A percentile compares a stretch with the other conserved stretches of the same genome.
Evolutionary conservation across 495 filamentous ascomycete genomes (phyloP).

Genomic region (Aspergillus olivimuriae): DNA sequence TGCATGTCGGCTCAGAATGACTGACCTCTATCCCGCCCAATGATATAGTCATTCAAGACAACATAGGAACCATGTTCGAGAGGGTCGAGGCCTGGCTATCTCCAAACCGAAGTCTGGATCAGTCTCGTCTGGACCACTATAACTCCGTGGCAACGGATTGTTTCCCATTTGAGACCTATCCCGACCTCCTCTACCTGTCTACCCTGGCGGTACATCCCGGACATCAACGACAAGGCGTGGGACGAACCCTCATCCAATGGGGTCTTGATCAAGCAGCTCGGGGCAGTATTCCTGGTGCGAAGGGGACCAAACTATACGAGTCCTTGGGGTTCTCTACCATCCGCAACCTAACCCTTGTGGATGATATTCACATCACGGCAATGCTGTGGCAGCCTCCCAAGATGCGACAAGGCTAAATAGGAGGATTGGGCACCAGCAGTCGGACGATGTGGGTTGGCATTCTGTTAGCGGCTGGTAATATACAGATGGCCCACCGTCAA

Average conservation of each 20-base stretch:
- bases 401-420: no score
- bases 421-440: no score
- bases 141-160: no score
- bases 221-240: slow-evolving; percentile 21
- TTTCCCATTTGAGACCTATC: slow-evolving; percentile 5
- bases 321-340: slow-evolving; percentile 8
- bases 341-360: not conserved
- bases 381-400: slow-evolving; percentile 6
- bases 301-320: slow-evolving; percentile 5
- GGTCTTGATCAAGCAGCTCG: slow-evolving; percentile 17
- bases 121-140: no score
- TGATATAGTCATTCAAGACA: no score
- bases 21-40: no score
- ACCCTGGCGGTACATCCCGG: slow-evolving; percentile 17
- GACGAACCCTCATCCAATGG: slow-evolving; percentile 21
- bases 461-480: no score
- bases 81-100: slow-evolving; percentile 1
- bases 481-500: no score
- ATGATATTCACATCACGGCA: slow-evolving; percentile 1
- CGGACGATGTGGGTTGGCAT: no score
- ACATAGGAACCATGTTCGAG: not conserved
- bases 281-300: slow-evolving; percentile 1
- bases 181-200: slow-evolving; percentile 13
- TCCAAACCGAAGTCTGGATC: slow-evolving; percentile 13
- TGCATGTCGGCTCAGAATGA: no score